Percentiles rank a stretch among this genome's conserved stretches.
Conservation (phyloP, 805 yeast genomes). For the Saccharomycopsis javanensis region DNA sequence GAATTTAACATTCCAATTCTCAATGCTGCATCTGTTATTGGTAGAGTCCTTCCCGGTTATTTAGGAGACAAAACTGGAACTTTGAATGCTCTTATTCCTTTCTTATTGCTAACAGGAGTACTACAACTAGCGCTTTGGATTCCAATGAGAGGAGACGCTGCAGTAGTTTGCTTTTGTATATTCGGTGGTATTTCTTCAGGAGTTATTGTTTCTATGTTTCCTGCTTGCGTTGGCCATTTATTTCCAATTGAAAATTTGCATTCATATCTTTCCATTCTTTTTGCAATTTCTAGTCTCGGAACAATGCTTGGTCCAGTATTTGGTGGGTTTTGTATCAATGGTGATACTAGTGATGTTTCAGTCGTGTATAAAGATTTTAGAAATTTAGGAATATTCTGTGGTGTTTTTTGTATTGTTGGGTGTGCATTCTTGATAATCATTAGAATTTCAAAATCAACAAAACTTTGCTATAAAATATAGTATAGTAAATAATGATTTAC, state of each 20-base stretch:
- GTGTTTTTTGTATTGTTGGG: neutral
- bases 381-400: neutral
- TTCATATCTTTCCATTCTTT: constrained; percentile 26
- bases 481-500: no score
- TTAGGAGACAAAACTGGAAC: constrained; percentile 41
- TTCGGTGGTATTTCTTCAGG: constrained; percentile 31
- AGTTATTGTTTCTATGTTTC: constrained; percentile 27
- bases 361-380: neutral
- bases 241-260: constrained; percentile 27
- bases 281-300: constrained; percentile 25
- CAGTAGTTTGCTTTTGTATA: constrained; percentile 24
- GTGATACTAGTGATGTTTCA: neutral
- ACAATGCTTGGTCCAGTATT: constrained; percentile 29
- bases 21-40: constrained; percentile 38
- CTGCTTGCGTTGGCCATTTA: constrained; percentile 28
- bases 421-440: neutral
- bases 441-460: neutral
- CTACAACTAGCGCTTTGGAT: constrained; percentile 29
- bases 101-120: constrained; percentile 24
- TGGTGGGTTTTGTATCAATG: constrained; percentile 28
- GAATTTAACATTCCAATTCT: constrained; percentile 20
- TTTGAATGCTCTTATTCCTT: constrained; percentile 30
- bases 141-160: constrained; percentile 21
- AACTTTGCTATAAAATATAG: neutral
- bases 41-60: constrained; percentile 40